Conservation (phyloP, 768 basidiomycete genomes). For the Mycena indigotica region DNA sequence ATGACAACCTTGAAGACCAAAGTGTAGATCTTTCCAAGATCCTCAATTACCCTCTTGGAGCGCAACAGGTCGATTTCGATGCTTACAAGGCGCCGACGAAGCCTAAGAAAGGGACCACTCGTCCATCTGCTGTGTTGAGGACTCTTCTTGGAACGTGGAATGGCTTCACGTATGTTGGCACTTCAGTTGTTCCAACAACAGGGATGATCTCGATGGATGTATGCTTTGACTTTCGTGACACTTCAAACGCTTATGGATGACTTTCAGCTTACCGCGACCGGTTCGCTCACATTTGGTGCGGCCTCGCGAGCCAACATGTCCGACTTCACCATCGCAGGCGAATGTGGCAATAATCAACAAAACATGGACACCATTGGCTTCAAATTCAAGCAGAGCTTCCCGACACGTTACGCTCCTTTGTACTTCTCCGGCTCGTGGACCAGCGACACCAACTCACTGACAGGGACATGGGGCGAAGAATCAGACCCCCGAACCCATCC, state of each 20-base stretch:
- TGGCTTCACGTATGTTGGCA: conserved; percentile 18
- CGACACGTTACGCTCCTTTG: conserved; percentile 12
- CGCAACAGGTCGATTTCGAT: conserved; percentile 17
- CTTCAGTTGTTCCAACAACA: conserved; percentile 10
- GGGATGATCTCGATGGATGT: conserved; percentile 24
- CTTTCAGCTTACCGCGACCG: conserved; percentile 12
- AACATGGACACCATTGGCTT: conserved; percentile 12
- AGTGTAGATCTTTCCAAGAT: conserved; percentile 17
- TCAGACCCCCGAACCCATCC: conserved; percentile 12
- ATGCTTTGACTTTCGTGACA: background rate
- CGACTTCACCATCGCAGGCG: conserved; percentile 22
- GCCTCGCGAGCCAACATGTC: conserved; percentile 19
- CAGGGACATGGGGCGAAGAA: conserved; percentile 21
- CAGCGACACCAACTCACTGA: conserved; percentile 6
- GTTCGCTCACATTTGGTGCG: conserved; percentile 11
- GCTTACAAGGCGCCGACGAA: conserved; percentile 12
- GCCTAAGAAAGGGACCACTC: conserved; percentile 7
- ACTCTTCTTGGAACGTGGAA: conserved; percentile 18
- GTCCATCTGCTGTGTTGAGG: conserved; percentile 15
- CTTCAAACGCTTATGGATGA: too few species aligned
- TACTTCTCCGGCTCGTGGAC: conserved; percentile 19
- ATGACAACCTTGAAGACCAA: conserved; percentile 16
- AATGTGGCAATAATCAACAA: conserved; percentile 11
- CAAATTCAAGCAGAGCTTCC: conserved; percentile 19
- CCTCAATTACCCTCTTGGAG: conserved; percentile 20